A percentile compares a stretch with the other conserved stretches of the same genome.
These are phyloP conservation scores for Pinus albicaulis DNA, from an alignment of 75 land plant genomes.

Conservation along the genomic window DNA sequence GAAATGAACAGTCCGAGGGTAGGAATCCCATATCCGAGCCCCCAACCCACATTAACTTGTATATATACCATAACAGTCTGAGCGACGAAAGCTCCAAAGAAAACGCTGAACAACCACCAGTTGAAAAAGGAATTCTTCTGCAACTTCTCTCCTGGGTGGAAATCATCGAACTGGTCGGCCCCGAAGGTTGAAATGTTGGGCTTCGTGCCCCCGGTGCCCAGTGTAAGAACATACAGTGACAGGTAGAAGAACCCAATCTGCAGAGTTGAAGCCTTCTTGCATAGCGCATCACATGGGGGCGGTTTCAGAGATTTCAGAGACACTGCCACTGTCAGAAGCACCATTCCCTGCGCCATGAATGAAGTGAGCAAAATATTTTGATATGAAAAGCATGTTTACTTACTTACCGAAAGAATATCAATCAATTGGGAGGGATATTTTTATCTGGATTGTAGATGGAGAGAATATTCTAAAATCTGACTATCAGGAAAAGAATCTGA, in stretches of 20 bases:
- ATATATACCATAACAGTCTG: slow-evolving; percentile 72
- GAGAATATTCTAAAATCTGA: no score
- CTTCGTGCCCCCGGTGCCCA: slow-evolving; percentile 39
- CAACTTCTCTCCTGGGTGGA: slow-evolving; percentile 19
- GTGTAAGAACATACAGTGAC: slow-evolving; percentile 23
- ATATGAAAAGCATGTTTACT: no score
- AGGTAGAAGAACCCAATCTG: slow-evolving; percentile 39
- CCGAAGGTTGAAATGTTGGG: slow-evolving; percentile 45
- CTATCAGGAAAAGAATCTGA: no score
- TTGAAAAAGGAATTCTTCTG: slow-evolving; percentile 51
- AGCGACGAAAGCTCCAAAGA: slow-evolving; percentile 64
- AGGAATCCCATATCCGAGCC: slow-evolving; percentile 87
- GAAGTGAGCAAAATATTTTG: not conserved
- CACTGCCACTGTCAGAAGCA: slow-evolving; percentile 76
- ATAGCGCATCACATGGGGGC: slow-evolving; percentile 35
- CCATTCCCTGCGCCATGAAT: slow-evolving; percentile 66
- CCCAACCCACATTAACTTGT: slow-evolving; percentile 85
- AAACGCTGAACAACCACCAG: slow-evolving; percentile 93
- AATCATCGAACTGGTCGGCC: slow-evolving; percentile 45
- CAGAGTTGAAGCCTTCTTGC: slow-evolving; percentile 50
- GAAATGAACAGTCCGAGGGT: slow-evolving; percentile 66
- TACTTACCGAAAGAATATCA: no score
- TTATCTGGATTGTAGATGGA: no score
- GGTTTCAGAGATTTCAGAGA: slow-evolving; percentile 72
- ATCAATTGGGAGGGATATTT: no score